These are phyloP conservation scores for Exutisphaerella laricina DNA, from an alignment of 2,329 filamentous ascomycete species.

Conservation along the genomic window DNA sequence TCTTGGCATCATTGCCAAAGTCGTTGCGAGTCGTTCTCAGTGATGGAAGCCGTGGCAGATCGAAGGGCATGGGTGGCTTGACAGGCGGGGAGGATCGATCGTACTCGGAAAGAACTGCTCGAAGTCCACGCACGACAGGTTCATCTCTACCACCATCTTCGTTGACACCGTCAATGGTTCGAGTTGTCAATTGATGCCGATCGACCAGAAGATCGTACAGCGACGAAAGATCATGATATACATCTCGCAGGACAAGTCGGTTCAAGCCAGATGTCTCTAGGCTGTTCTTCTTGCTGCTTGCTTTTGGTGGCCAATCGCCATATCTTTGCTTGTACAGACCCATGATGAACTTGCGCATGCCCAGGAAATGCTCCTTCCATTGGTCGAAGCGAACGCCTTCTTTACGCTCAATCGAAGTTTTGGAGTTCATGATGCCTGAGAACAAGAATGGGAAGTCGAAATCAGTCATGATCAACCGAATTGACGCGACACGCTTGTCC, in stretches of 20 bases:
- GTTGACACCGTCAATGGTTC: constrained; percentile 64
- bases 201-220: constrained; percentile 88
- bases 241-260: constrained; percentile 68
- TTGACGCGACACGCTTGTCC: constrained; percentile 62
- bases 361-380: constrained; percentile 71
- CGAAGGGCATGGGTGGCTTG: constrained; percentile 84
- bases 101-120: constrained; percentile 78
- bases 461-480: constrained; percentile 68
- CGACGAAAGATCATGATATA: constrained; percentile 80
- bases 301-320: constrained; percentile 85
- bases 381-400: constrained; percentile 70
- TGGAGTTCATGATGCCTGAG: constrained; percentile 79
- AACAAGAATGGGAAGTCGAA: constrained; percentile 93
- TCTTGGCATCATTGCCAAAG: constrained; percentile 63
- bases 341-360: constrained; percentile 68
- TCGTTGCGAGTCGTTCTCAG: constrained; percentile 61
- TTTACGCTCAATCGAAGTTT: constrained; percentile 68
- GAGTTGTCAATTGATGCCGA: constrained; percentile 68
- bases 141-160: constrained; percentile 51
- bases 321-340: constrained; percentile 63
- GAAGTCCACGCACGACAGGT: constrained; percentile 62
- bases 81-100: constrained; percentile 86
- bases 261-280: constrained; percentile 84
- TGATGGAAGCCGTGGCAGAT: constrained; percentile 71
- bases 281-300: constrained; percentile 83